phyloP scores from a whole-genome alignment of 306 rosid species.

The Boehmeria nivea region DNA sequence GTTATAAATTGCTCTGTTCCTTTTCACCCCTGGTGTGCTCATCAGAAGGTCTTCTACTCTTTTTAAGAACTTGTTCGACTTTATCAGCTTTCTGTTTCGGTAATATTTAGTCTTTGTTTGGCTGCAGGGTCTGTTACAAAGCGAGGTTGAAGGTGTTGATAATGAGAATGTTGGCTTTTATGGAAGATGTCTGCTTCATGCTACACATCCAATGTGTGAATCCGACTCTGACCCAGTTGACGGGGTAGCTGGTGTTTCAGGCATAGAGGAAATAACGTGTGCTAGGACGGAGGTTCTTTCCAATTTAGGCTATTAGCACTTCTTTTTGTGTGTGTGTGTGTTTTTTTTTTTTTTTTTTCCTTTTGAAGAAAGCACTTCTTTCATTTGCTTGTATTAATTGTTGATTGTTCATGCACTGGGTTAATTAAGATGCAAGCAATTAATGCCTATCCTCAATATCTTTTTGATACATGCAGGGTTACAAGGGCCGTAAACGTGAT shows the following conservation, averaged over 20 bases:
- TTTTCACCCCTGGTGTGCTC: conserved; percentile 83
- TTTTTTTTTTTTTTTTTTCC: no score
- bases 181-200: conserved; percentile 59
- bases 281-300: conserved; percentile 57
- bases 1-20: conserved; percentile 40
- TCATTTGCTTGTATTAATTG: no score
- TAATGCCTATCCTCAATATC: background rate
- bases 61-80: background rate
- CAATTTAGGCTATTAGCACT: no score
- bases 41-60: conserved; percentile 44
- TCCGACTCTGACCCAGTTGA: conserved; percentile 21
- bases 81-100: background rate
- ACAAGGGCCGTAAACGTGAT: conserved; percentile 56
- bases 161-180: conserved; percentile 54
- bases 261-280: conserved; percentile 37
- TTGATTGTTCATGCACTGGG: no score
- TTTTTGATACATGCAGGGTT: conserved; percentile 39
- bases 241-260: conserved; percentile 24
- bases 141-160: conserved; percentile 54
- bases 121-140: conserved; percentile 58
- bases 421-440: no score
- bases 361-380: background rate
- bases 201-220: conserved; percentile 27
- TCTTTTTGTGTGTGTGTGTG: no score
- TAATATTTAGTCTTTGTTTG: background rate